phyloP scores from a whole-genome alignment of 768 basidiomycete genomes.

The Dendrothele bispora region DNA sequence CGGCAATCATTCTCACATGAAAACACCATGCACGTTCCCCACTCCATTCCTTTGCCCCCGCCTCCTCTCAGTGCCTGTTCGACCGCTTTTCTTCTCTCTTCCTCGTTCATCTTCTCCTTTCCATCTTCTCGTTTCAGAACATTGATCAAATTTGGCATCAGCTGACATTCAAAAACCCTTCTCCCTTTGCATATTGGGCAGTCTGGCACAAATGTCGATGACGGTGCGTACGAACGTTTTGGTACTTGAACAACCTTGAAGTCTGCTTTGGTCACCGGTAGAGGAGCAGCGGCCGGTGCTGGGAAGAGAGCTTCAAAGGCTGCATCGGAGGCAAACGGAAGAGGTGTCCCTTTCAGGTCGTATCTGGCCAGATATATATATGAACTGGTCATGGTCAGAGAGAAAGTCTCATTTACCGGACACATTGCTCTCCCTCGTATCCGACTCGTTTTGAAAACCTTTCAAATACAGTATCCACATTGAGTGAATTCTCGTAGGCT shows the following conservation, averaged over 20 bases:
- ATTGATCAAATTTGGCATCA: constrained; percentile 93
- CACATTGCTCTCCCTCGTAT: constrained; percentile 78
- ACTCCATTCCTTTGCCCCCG: constrained; percentile 74
- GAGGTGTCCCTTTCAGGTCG: constrained; percentile 80
- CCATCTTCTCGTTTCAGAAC: constrained; percentile 44
- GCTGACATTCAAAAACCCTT: constrained; percentile 88
- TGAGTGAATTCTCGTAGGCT: constrained; percentile 76
- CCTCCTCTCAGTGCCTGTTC: constrained; percentile 52
- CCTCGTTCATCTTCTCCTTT: constrained; percentile 52
- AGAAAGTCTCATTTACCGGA: constrained; percentile 57
- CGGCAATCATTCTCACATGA: constrained; percentile 84
- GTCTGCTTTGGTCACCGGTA: constrained; percentile 59
- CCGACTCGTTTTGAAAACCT: constrained; percentile 74
- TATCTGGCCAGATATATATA: constrained; percentile 52
- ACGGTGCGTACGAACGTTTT: constrained; percentile 55
- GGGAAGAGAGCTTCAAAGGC: constrained; percentile 79
- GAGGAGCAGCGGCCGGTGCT: constrained; percentile 35
- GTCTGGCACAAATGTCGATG: constrained; percentile 42
- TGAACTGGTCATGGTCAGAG: not conserved
- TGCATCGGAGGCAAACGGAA: constrained; percentile 82
- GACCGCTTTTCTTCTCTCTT: constrained; percentile 66
- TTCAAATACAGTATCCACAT: constrained; percentile 85
- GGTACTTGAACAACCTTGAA: constrained; percentile 53
- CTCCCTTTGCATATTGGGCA: constrained; percentile 69
- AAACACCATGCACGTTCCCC: constrained; percentile 91